Evolutionary conservation across 1,284 basidiomycete genomes (phyloP).

Genomic region (Rhodotorula sp.): DNA sequence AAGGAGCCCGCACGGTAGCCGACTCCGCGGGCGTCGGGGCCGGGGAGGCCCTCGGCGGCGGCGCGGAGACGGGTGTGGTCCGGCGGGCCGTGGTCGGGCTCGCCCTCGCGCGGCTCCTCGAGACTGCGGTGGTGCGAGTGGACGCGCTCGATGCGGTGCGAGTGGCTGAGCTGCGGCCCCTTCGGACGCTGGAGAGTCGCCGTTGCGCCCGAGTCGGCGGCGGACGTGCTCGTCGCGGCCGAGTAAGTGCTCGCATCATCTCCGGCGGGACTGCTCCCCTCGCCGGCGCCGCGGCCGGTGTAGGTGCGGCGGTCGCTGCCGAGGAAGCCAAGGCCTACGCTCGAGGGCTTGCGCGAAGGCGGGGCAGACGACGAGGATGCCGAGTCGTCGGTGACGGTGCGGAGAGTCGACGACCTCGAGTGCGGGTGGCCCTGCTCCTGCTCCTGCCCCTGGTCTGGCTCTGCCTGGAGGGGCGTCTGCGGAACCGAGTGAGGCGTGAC

Average conservation of each 20-base stretch:
- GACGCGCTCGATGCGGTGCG: slow-evolving; percentile 37
- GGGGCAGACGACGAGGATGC: background rate
- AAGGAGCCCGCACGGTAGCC: background rate
- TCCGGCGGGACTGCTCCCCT: background rate
- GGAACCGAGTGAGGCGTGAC: background rate
- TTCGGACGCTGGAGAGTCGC: background rate
- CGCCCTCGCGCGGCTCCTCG: slow-evolving; percentile 23
- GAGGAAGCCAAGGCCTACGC: slow-evolving; percentile 23
- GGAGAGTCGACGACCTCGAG: background rate
- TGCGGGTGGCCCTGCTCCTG: background rate
- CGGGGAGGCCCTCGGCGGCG: slow-evolving; percentile 34
- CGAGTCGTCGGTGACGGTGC: background rate
- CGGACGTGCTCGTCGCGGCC: background rate
- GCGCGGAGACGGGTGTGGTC: slow-evolving; percentile 33
- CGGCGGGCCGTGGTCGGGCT: slow-evolving; percentile 22
- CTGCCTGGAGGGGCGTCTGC: background rate
- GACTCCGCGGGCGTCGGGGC: slow-evolving; percentile 3
- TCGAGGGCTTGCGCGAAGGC: slow-evolving; percentile 6
- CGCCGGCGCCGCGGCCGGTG: background rate
- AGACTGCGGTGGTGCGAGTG: slow-evolving; percentile 38
- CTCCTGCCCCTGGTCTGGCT: too few species aligned
- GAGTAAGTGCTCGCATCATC: background rate
- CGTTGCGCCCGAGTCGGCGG: background rate
- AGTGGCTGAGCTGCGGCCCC: slow-evolving; percentile 3
- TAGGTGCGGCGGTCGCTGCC: background rate